phyloP scores from a whole-genome alignment of 371 early-diverging fungal species.

The Lichtheimia ramosa region DNA sequence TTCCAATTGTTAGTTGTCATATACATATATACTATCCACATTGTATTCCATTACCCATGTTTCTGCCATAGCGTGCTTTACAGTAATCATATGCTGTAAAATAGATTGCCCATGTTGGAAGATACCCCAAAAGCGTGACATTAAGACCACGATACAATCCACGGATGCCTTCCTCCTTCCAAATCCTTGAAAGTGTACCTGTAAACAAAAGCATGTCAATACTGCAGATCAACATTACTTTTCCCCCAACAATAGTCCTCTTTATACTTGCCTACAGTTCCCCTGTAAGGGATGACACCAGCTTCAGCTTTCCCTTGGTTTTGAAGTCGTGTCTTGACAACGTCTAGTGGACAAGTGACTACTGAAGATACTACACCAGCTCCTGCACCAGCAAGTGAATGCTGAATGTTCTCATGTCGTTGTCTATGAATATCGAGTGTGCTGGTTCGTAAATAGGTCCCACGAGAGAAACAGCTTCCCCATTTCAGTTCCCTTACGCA shows the following conservation, averaged over 20 bases:
- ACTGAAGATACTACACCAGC: constrained; percentile 85
- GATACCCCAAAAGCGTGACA: constrained; percentile 85
- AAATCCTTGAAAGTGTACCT: constrained; percentile 76
- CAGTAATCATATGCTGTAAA: constrained; percentile 78
- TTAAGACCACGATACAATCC: constrained; percentile 91
- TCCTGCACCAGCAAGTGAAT: constrained; percentile 81
- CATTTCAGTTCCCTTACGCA: constrained; percentile 20
- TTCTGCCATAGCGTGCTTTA: constrained; percentile 40
- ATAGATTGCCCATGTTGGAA: constrained; percentile 92
- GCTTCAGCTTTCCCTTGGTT: constrained; percentile 76
- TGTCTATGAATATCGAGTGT: constrained; percentile 20
- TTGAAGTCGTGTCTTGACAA: constrained; percentile 93
- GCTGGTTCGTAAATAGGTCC: not conserved
- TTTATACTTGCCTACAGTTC: constrained; percentile 47
- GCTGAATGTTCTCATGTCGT: constrained; percentile 64
- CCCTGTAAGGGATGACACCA: constrained; percentile 34
- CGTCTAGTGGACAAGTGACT: constrained; percentile 93
- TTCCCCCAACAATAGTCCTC: no score
- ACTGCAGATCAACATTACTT: no score
- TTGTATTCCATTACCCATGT: not conserved
- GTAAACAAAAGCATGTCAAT: no score
- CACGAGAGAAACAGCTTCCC: no score
- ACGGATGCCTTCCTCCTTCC: constrained; percentile 80
- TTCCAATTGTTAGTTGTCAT: no score
- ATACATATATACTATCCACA: no score